Percentiles rank a stretch among this genome's conserved stretches.
Conservation (phyloP, 2,329 filamentous ascomycete species). For the Herpotrichia juniperi region DNA sequence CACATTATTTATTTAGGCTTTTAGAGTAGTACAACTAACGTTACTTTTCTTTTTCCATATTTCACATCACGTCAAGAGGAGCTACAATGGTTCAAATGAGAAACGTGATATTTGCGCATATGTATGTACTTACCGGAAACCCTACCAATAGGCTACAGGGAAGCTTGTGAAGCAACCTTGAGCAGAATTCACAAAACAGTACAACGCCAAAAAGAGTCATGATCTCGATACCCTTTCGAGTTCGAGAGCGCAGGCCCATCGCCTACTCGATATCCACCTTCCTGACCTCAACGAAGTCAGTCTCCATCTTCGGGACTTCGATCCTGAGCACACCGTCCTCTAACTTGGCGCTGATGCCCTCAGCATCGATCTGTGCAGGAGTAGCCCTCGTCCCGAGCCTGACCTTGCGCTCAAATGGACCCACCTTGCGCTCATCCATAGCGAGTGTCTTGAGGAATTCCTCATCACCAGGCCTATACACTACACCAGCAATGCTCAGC, state of each 20-base stretch:
- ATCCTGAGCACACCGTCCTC: conserved; percentile 79
- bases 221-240: too few relatives aligned
- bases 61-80: too few relatives aligned
- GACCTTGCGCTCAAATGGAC: conserved; percentile 75
- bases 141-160: too few relatives aligned
- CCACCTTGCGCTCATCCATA: conserved; percentile 71
- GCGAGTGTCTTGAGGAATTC: conserved; percentile 69
- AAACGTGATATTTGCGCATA: too few relatives aligned
- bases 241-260: neutral
- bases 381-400: conserved; percentile 61
- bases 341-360: conserved; percentile 74
- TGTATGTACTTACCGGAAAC: too few relatives aligned
- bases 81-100: too few relatives aligned
- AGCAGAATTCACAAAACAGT: too few relatives aligned
- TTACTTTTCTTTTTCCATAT: too few relatives aligned
- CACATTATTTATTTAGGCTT: too few relatives aligned
- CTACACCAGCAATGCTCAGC: conserved; percentile 72
- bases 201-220: too few relatives aligned
- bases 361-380: conserved; percentile 68
- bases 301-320: conserved; percentile 73
- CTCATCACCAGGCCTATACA: conserved; percentile 73
- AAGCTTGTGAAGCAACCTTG: too few relatives aligned
- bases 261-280: conserved; percentile 58
- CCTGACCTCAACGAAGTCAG: conserved; percentile 65
- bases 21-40: too few relatives aligned